Evolutionary conservation across 2,329 filamentous ascomycete species (phyloP).

Genomic region (Fusarium staphyleae): DNA sequence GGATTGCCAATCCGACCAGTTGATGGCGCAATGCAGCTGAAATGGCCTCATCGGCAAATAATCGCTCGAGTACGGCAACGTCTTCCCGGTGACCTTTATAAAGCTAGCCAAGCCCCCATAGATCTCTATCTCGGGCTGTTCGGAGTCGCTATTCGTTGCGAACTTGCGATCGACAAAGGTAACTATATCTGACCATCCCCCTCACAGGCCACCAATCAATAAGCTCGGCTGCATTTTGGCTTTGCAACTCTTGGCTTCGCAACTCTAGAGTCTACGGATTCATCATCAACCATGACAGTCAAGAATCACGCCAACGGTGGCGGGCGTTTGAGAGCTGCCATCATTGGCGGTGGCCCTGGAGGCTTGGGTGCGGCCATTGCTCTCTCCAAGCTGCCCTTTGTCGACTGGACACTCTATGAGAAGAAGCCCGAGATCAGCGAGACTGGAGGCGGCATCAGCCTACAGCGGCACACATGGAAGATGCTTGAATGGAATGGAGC

Average conservation of each 20-base stretch:
- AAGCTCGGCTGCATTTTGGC: no score
- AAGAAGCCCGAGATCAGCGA: slow-evolving; percentile 48
- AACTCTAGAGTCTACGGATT: neutral
- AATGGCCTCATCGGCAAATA: slow-evolving; percentile 24
- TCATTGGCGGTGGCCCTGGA: slow-evolving; percentile 42
- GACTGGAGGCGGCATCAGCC: slow-evolving; percentile 48
- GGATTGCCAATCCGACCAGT: slow-evolving; percentile 28
- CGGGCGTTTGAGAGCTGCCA: slow-evolving; percentile 32
- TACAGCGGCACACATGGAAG: slow-evolving; percentile 48
- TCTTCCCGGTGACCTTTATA: neutral
- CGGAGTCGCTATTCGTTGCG: neutral
- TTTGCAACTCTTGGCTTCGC: no score
- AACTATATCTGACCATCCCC: neutral
- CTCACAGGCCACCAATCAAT: neutral
- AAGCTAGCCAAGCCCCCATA: neutral
- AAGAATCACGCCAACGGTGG: slow-evolving; percentile 25
- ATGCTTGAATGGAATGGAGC: slow-evolving; percentile 45
- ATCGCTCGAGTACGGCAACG: neutral
- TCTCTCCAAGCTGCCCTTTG: slow-evolving; percentile 39
- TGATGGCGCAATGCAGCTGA: slow-evolving; percentile 35
- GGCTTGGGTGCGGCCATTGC: slow-evolving; percentile 46
- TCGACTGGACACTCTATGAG: slow-evolving; percentile 47
- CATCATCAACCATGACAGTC: slow-evolving; percentile 22
- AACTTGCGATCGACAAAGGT: neutral
- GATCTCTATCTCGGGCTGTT: neutral